Conservation (phyloP, 352 stramenopile genomes). For the Phytophthora cryptogea region DNA sequence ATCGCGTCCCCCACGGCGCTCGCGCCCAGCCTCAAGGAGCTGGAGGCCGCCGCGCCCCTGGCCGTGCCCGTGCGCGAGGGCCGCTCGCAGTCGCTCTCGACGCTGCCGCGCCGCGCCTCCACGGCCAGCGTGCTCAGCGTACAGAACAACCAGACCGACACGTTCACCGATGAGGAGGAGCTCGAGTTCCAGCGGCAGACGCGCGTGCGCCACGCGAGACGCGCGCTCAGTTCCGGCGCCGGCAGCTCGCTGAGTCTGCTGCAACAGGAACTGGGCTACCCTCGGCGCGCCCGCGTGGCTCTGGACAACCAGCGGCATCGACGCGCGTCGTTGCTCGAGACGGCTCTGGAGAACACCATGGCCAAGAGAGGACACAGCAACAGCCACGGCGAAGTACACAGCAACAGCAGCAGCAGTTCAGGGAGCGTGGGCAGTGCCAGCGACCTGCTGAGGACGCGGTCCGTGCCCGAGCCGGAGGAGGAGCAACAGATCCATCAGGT, state of each 20-base stretch:
- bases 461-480: conserved; percentile 34
- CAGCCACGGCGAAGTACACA: conserved; percentile 24
- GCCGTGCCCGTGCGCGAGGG: conserved; percentile 31
- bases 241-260: conserved; percentile 55
- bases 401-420: conserved; percentile 31
- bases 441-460: conserved; percentile 25
- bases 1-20: conserved; percentile 36
- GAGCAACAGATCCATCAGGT: conserved; percentile 31
- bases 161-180: conserved; percentile 34
- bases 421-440: conserved; percentile 24
- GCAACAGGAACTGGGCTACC: conserved; percentile 80
- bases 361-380: conserved; percentile 25
- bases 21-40: conserved; percentile 24
- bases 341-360: conserved; percentile 27
- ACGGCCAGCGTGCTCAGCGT: conserved; percentile 35
- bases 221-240: conserved; percentile 63
- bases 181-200: conserved; percentile 32
- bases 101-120: conserved; percentile 26
- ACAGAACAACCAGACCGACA: conserved; percentile 9
- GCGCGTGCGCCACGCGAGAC: conserved; percentile 33
- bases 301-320: conserved; percentile 32
- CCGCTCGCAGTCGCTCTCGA: conserved; percentile 54
- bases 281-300: conserved; percentile 23
- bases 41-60: conserved; percentile 18
- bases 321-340: conserved; percentile 46